These are phyloP conservation scores for Penicillium canescens DNA, from an alignment of 495 filamentous ascomycete genomes.

Conservation along the genomic window DNA sequence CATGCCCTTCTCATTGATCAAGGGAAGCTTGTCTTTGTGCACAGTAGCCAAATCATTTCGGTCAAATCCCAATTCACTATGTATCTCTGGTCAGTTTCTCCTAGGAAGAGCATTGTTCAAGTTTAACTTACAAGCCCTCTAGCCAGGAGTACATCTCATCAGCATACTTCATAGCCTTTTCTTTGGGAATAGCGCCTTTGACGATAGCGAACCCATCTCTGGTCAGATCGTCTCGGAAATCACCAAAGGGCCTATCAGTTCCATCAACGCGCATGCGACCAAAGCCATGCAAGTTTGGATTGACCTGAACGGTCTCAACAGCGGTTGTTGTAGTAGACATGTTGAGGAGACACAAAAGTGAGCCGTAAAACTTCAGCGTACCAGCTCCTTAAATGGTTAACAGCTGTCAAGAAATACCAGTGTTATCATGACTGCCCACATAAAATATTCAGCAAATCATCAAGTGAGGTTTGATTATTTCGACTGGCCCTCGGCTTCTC, in stretches of 20 bases:
- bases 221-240: conserved; percentile 37
- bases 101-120: too few species aligned
- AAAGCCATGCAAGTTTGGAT: conserved; percentile 9
- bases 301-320: conserved; percentile 4
- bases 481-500: background rate
- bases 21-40: conserved; percentile 33
- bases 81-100: background rate
- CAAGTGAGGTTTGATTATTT: background rate
- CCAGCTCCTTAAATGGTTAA: too few species aligned
- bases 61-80: conserved; percentile 38
- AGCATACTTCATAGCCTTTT: conserved; percentile 36
- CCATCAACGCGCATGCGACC: conserved; percentile 30
- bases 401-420: too few species aligned
- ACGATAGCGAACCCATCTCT: conserved; percentile 44
- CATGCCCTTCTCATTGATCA: conserved; percentile 46
- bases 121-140: conserved; percentile 33
- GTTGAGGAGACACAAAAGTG: background rate
- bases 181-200: conserved; percentile 44
- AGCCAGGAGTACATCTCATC: conserved; percentile 37
- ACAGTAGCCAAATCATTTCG: conserved; percentile 39
- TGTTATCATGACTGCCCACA: too few species aligned
- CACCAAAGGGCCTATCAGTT: conserved; percentile 22
- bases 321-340: conserved; percentile 18
- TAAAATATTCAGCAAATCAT: too few species aligned
- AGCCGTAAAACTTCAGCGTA: too few species aligned